Evolutionary conservation across 208 protist genomes (phyloP), one percentile per base, ranked within the genome.

Genomic region (Trypanosoma mega): DNA sequence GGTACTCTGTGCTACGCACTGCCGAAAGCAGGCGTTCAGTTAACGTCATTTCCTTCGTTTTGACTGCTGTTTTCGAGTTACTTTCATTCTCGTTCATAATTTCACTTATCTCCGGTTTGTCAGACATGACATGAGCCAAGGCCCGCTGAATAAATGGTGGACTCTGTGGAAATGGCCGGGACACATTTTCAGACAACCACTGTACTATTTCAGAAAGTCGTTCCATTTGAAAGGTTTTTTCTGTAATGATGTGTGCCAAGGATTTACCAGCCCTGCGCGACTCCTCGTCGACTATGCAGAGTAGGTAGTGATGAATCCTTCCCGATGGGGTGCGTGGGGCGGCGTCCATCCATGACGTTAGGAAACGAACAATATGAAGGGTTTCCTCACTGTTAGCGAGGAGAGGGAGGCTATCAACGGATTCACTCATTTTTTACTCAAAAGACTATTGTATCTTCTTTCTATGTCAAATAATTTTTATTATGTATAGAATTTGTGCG

Each of bases 321-420:
- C 64, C 64, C 3, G 41, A 29, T 20, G 23, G 16, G 12, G 37
- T 63, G 2, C 16, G 31, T 39, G 56, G 56, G 23, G 14, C 49
- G 7, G 48, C 56, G 23, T 63, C 64, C 6, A 41, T 59, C 64
- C 64, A 71, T 31, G 55, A 47, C 21, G 56, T 14, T 1, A 71
- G 27, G 45, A 71, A 71, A 2, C 49, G 64, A 21, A 59, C 64
- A 46, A 27, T 59, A 1, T 18, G 21, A 2, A 71, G 18, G 8
- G 6, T 39, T 2, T 44, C 18, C 0, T 60, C 36, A 46, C 31
- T 31, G 43, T 49, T 27, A 8, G 31, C 14, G 12, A 68, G 52
- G 9, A 12, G 18, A 14, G 62, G 62, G 54, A 68, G 34, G 1
- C 4, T 20, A 44, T 57, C n/a, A 36, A 26, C 0, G 4, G 14